These are phyloP conservation scores for Monosporascus sp. DNA, from an alignment of 2,329 filamentous ascomycete species.

Conservation along the genomic window DNA sequence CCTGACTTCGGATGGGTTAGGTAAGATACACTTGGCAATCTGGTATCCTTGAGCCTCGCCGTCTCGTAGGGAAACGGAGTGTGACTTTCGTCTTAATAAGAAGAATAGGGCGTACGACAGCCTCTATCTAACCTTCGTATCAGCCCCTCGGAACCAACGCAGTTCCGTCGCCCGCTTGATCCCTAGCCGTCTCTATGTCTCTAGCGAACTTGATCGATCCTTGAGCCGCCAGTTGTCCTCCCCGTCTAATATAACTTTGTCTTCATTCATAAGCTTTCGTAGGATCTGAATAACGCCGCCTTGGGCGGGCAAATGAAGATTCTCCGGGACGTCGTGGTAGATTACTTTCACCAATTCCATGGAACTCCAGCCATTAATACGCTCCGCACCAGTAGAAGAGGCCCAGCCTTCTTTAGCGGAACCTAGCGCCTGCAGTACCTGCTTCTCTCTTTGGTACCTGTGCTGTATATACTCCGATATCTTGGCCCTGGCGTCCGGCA, in stretches of 20 bases:
- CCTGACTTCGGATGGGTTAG: too few species aligned
- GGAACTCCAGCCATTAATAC: slow-evolving; percentile 51
- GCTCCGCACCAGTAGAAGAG: slow-evolving; percentile 5
- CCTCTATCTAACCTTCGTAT: too few species aligned
- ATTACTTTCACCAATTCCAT: slow-evolving; percentile 86
- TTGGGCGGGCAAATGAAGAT: slow-evolving; percentile 69
- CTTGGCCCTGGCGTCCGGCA: slow-evolving; percentile 65
- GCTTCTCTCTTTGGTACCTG: slow-evolving; percentile 70
- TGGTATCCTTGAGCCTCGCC: too few species aligned
- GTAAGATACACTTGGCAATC: too few species aligned
- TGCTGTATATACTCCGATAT: slow-evolving; percentile 82
- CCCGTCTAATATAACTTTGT: slow-evolving; percentile 46
- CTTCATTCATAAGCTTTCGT: slow-evolving; percentile 70
- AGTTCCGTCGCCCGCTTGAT: too few species aligned
- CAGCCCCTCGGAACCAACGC: too few species aligned
- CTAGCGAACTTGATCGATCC: slow-evolving; percentile 36
- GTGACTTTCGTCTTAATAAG: too few species aligned
- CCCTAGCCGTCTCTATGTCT: background rate
- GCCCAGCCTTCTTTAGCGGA: slow-evolving; percentile 27
- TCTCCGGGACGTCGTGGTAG: slow-evolving; percentile 73
- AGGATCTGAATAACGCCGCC: slow-evolving; percentile 74
- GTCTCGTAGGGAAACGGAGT: too few species aligned
- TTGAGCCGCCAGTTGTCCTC: slow-evolving; percentile 39
- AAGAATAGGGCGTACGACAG: too few species aligned
- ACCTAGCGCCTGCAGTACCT: slow-evolving; percentile 63